Percentiles rank a stretch among this genome's conserved stretches.
phyloP scores from a whole-genome alignment of 192 early-diverging fungal species.

The Coemansia sp. region DNA sequence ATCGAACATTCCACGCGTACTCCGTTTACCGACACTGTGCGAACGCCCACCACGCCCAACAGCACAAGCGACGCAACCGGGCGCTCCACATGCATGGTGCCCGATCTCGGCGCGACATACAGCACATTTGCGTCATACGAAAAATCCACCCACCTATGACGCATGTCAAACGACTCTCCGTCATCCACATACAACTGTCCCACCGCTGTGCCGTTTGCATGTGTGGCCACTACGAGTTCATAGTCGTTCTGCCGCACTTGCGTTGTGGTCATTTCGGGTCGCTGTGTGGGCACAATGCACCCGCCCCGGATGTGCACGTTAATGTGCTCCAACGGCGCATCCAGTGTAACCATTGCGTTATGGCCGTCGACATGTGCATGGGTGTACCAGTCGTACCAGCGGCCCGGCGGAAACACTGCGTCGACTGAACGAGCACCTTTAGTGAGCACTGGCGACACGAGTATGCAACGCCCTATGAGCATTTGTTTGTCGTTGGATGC shows the following conservation, averaged over 20 bases:
- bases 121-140: conserved; percentile 7
- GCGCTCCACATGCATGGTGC: conserved; percentile 7
- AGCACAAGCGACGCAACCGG: conserved; percentile 20
- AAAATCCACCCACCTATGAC: conserved; percentile 28
- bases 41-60: conserved; percentile 20
- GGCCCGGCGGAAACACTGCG: conserved; percentile 62
- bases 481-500: conserved; percentile 60
- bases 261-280: conserved; percentile 51
- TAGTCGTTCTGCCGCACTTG: conserved; percentile 50
- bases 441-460: conserved; percentile 62
- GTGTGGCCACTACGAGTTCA: conserved; percentile 59
- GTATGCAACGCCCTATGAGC: conserved; percentile 58
- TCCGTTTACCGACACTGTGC: conserved; percentile 17
- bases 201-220: conserved; percentile 42
- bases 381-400: conserved; percentile 65
- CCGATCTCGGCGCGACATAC: conserved; percentile 10
- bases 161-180: conserved; percentile 53
- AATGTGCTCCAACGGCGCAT: conserved; percentile 57
- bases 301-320: conserved; percentile 66
- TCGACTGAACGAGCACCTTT: conserved; percentile 54
- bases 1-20: background rate
- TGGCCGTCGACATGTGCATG: conserved; percentile 17
- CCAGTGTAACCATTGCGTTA: conserved; percentile 41
- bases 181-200: conserved; percentile 66
- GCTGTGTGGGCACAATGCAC: conserved; percentile 57